Conservation (phyloP, 2,329 filamentous ascomycete genomes). For the Paramyrothecium sp. region DNA sequence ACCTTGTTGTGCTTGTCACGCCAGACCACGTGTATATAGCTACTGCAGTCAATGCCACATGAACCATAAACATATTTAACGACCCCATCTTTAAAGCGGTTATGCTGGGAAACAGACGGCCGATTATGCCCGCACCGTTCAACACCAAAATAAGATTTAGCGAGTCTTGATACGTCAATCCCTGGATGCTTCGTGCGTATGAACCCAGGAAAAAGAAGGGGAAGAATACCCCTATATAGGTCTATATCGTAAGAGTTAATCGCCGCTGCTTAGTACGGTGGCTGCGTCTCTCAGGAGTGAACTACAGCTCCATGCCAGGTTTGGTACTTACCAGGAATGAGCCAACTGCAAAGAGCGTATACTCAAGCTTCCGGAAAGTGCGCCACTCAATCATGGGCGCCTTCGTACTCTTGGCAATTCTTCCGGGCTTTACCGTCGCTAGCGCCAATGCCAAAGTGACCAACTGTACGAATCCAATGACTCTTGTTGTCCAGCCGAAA, state of each 20-base stretch:
- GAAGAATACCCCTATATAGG: slow-evolving; percentile 49
- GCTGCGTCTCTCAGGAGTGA: not conserved
- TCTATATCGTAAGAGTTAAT: not conserved
- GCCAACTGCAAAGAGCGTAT: slow-evolving; percentile 45
- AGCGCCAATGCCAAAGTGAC: too few species aligned
- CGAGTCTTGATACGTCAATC: slow-evolving; percentile 43
- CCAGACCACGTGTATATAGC: slow-evolving; percentile 28
- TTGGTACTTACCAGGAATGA: slow-evolving; percentile 31
- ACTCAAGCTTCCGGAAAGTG: slow-evolving; percentile 52
- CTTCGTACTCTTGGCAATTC: slow-evolving; percentile 39
- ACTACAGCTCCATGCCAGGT: not conserved
- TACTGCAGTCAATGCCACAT: slow-evolving; percentile 24
- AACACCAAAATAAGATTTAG: slow-evolving; percentile 64
- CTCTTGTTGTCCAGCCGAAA: slow-evolving; percentile 49
- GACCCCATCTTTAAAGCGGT: slow-evolving; percentile 57
- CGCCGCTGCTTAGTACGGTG: not conserved
- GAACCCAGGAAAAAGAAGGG: slow-evolving; percentile 45
- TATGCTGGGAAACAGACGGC: slow-evolving; percentile 55
- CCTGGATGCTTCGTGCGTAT: slow-evolving; percentile 29
- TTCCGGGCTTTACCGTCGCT: not conserved
- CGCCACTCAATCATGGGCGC: slow-evolving; percentile 50
- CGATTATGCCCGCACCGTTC: too few species aligned
- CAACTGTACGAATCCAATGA: slow-evolving; percentile 52
- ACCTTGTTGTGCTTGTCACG: slow-evolving; percentile 19
- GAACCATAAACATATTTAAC: slow-evolving; percentile 38